Evolutionary conservation across 2,329 filamentous ascomycete genomes (phyloP).

Genomic region (Aureobasidium sp.): DNA sequence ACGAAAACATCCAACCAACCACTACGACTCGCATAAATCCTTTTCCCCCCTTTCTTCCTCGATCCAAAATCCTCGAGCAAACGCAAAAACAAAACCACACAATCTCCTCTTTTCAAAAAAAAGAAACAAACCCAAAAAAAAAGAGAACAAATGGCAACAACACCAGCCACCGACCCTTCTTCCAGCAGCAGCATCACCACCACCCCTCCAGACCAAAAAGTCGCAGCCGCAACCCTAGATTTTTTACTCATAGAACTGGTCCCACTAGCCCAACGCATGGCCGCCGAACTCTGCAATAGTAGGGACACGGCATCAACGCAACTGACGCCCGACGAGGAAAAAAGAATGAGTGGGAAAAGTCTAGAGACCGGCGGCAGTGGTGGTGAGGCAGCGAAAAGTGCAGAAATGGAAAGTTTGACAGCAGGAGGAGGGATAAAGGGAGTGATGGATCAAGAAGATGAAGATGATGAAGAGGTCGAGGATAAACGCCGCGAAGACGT

Average conservation of each 20-base stretch:
- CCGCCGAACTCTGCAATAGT: slow-evolving; percentile 60
- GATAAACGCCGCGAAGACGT: slow-evolving; percentile 80
- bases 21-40: too few species aligned
- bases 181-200: background rate
- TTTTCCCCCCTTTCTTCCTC: too few species aligned
- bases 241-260: slow-evolving; percentile 95
- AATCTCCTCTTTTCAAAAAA: too few species aligned
- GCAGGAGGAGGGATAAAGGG: slow-evolving; percentile 1
- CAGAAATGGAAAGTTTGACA: background rate
- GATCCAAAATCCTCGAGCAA: background rate
- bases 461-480: slow-evolving; percentile 49
- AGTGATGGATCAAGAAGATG: slow-evolving; percentile 19
- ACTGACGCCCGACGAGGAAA: too few species aligned
- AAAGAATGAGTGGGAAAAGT: slow-evolving; percentile 5
- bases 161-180: background rate
- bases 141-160: background rate
- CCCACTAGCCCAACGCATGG: slow-evolving; percentile 82
- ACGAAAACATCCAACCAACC: too few species aligned
- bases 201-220: slow-evolving; percentile 21
- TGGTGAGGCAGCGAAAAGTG: background rate
- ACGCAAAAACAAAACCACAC: background rate
- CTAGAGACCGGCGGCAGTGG: slow-evolving; percentile 20
- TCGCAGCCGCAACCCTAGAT: slow-evolving; percentile 82
- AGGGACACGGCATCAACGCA: slow-evolving; percentile 40
- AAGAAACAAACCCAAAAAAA: too few species aligned